Evolutionary conservation across 2,329 filamentous ascomycete species (phyloP).

Genomic region (Chaetomium olivaceum): DNA sequence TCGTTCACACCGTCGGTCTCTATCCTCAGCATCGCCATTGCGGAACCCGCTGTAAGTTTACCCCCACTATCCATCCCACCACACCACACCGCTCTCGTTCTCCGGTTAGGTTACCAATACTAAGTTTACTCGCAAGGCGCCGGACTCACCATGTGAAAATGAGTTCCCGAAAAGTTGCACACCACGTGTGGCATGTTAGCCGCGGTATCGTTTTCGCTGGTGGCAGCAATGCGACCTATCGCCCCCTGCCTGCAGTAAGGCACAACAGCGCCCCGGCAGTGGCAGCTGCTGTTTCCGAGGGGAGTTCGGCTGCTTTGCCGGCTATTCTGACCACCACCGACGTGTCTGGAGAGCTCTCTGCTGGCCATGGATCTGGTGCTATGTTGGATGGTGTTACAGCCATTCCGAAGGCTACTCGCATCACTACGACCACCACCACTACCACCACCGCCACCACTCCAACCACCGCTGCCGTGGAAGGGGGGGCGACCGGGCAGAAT

Average conservation of each 20-base stretch:
- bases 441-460: not conserved
- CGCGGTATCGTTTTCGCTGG: slow-evolving; percentile 43
- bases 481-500: not conserved
- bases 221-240: slow-evolving; percentile 31
- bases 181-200: slow-evolving; percentile 41
- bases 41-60: not conserved
- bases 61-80: not conserved
- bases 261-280: slow-evolving; percentile 20
- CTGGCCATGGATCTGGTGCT: not conserved
- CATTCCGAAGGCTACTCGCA: not conserved
- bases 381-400: not conserved
- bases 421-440: not conserved
- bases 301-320: not conserved
- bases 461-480: not conserved
- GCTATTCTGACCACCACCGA: not conserved
- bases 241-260: slow-evolving; percentile 27
- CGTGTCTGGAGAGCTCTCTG: not conserved
- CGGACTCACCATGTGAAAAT: slow-evolving; percentile 24
- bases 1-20: slow-evolving; percentile 7
- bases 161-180: slow-evolving; percentile 14
- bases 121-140: slow-evolving; percentile 1
- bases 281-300: slow-evolving; percentile 1
- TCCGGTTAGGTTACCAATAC: not conserved
- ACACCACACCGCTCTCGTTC: not conserved
- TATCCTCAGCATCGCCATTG: slow-evolving; percentile 1